phyloP scores from a whole-genome alignment of 176 grass and related monocot species.

The Oryza rufipogon region DNA sequence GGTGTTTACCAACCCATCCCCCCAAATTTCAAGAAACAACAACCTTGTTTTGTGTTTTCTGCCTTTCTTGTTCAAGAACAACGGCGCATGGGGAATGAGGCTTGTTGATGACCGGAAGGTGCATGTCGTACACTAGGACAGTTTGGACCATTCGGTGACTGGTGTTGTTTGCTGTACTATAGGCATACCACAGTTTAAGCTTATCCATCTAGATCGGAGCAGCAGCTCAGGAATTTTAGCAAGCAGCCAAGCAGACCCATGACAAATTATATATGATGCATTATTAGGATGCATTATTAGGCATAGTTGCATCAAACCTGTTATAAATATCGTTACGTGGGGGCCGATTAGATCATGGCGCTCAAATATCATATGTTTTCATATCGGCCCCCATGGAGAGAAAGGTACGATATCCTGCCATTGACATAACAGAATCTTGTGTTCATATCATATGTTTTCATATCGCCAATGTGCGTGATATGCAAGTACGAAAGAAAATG shows the following conservation, averaged over 20 bases:
- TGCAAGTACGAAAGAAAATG: too few species aligned
- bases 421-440: too few species aligned
- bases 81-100: not conserved
- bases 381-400: too few species aligned
- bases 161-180: too few species aligned
- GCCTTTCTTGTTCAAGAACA: not conserved
- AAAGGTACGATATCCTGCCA: too few species aligned
- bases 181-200: not conserved
- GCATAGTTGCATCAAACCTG: not conserved
- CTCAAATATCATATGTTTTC: not conserved
- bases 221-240: not conserved
- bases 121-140: not conserved
- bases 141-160: not conserved
- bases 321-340: not conserved
- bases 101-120: not conserved
- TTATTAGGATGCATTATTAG: not conserved
- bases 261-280: not conserved
- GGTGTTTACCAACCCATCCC: not conserved
- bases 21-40: not conserved
- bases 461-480: too few species aligned
- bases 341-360: not conserved
- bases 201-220: slow-evolving; percentile 3
- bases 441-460: too few species aligned
- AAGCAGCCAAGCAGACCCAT: not conserved
- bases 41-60: not conserved